Conservation (phyloP, 225 moss, liverwort and hornwort genomes). For the Polytrichum commune region DNA sequence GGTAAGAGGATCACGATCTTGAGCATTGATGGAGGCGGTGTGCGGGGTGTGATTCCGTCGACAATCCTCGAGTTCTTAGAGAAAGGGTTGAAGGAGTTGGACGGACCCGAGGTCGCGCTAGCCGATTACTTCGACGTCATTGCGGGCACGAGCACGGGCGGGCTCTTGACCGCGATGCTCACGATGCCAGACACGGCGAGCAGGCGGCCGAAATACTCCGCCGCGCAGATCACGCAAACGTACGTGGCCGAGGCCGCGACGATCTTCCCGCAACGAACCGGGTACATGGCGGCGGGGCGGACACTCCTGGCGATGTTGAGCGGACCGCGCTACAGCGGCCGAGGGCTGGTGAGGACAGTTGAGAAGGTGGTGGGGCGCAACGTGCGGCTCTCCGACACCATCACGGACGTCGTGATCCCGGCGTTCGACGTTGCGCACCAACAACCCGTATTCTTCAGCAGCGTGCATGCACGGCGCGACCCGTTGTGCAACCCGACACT, state of each 20-base stretch:
- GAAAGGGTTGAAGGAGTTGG: slow-evolving; percentile 16
- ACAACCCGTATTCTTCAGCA: slow-evolving; percentile 42
- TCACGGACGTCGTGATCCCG: slow-evolving; percentile 44
- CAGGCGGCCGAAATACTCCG: slow-evolving; percentile 31
- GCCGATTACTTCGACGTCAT: slow-evolving; percentile 49
- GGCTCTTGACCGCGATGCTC: slow-evolving; percentile 43
- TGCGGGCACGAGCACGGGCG: slow-evolving; percentile 51
- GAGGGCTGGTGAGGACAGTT: slow-evolving; percentile 23
- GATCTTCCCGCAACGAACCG: slow-evolving; percentile 21
- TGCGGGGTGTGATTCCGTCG: slow-evolving; percentile 47
- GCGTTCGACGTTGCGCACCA: slow-evolving; percentile 30
- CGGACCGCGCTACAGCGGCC: slow-evolving; percentile 36
- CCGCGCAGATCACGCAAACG: slow-evolving; percentile 5
- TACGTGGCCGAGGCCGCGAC: slow-evolving; percentile 17
- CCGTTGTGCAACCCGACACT: slow-evolving; percentile 30
- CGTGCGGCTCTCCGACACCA: slow-evolving; percentile 23
- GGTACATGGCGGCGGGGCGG: neutral
- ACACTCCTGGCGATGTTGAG: slow-evolving; percentile 10
- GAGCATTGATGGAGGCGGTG: slow-evolving; percentile 49
- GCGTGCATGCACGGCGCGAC: slow-evolving; percentile 24
- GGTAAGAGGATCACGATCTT: slow-evolving; percentile 42
- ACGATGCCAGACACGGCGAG: slow-evolving; percentile 15
- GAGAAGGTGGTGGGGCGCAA: slow-evolving; percentile 14
- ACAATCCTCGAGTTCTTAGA: slow-evolving; percentile 41
- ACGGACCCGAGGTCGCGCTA: slow-evolving; percentile 22